Conservation (phyloP, 495 filamentous ascomycete genomes). For the Penicillium bovifimosum region DNA sequence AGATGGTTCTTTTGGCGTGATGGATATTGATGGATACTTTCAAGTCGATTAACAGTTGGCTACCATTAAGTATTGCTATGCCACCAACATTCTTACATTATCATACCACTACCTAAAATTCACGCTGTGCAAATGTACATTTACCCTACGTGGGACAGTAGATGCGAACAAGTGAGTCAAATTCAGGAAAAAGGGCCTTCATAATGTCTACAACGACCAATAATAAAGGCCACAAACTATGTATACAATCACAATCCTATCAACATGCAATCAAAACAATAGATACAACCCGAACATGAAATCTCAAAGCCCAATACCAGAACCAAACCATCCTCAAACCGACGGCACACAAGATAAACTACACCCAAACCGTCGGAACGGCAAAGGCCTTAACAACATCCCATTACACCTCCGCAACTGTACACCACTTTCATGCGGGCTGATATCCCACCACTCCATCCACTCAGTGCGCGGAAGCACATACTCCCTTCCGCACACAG, state of each 20-base stretch:
- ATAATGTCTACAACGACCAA: not conserved
- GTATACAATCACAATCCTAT: constrained; percentile 1
- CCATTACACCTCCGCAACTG: constrained; percentile 34
- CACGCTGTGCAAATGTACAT: not conserved
- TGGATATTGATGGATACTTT: constrained; percentile 7
- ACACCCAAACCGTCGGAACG: constrained; percentile 60
- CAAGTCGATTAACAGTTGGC: not conserved
- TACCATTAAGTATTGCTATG: constrained; percentile 1
- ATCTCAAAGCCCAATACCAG: not conserved
- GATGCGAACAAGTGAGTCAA: too few relatives aligned
- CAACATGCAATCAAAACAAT: constrained; percentile 1
- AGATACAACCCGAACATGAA: not conserved
- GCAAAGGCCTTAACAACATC: constrained; percentile 44
- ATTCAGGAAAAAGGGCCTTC: not conserved
- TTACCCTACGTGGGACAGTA: too few relatives aligned
- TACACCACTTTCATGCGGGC: constrained; percentile 40
- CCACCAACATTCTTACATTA: not conserved
- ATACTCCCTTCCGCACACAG: constrained; percentile 53
- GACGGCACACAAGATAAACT: constrained; percentile 57
- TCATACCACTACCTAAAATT: not conserved
- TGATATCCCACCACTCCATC: constrained; percentile 68
- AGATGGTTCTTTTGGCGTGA: constrained; percentile 4
- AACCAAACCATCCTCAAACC: constrained; percentile 5
- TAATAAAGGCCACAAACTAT: not conserved
- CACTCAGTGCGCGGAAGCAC: constrained; percentile 59